Evolutionary conservation across 2,329 filamentous ascomycete genomes (phyloP), one percentile per base, ranked within the genome.

Genomic region (Curvularia eragrostidis): DNA sequence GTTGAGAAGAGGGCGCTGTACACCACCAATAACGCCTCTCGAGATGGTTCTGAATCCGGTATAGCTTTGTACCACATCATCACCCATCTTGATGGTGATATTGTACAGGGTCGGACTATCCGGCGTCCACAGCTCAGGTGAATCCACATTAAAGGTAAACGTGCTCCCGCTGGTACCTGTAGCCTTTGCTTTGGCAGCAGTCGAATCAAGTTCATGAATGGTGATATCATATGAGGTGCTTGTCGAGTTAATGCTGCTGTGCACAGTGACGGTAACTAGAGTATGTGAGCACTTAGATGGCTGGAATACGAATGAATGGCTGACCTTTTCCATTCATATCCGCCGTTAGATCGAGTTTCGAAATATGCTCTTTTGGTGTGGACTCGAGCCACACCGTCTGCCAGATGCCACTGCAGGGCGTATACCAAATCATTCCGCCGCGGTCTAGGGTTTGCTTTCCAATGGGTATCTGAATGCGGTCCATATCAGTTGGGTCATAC

Each of bases 381-480:
- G 84, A 80, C 69, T 89, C 86, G 1, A 91, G 77, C 89, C 89
- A 91, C 0, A 91, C 89, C 18, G 82, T 83, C 69, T 91, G 89
- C 89, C 89, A 91, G 62, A 91, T 91, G 5, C 89, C 89, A 32
- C 86, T 88, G 70, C 88, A 91, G 0, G 89, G 86, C 0, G 86
- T 86, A 71, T 91, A 91, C 72, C 89, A 91, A 58, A 91, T 91
- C 64, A 68, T 70, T 64, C 87, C 84, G 10, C 80, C 82, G 0
- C 84, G 85, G 0, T 74, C 76, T 0, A 83, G 68, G 0, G 82
- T 84, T 71, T 89, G 88, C 70, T 90, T 90, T 61, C 89, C 89
- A 42, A 89, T 82, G 0, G 88, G 88, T 41, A 89, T 87, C 12
- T 87, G 81, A 56, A 81, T 78, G 5, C 75, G 74, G 2, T 79